Evolutionary conservation across 2,329 filamentous ascomycete genomes (phyloP).

Genomic region (Colletotrichum lupini): DNA sequence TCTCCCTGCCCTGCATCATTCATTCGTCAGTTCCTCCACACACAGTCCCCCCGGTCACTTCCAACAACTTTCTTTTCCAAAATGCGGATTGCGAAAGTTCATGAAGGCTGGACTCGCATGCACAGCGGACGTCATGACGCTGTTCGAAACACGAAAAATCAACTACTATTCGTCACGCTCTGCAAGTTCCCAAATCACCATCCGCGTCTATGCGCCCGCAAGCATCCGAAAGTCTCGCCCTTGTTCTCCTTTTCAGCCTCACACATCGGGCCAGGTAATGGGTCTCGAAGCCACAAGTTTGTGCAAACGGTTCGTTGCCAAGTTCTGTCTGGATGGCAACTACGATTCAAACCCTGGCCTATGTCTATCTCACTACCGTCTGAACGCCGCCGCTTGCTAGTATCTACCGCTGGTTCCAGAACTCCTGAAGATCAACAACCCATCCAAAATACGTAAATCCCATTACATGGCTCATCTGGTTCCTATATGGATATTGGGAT

Average conservation of each 20-base stretch:
- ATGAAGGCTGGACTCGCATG: conserved; percentile 19
- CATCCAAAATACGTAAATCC: not conserved
- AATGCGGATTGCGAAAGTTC: conserved; percentile 29
- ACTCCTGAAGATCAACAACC: conserved; percentile 16
- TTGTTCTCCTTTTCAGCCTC: conserved; percentile 28
- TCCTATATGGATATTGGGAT: conserved; percentile 47
- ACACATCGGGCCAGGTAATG: conserved; percentile 1
- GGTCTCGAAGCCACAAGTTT: conserved; percentile 13
- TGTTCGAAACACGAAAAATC: conserved; percentile 25
- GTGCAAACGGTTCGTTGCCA: conserved; percentile 10
- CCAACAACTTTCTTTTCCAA: conserved; percentile 29
- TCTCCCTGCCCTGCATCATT: conserved; percentile 34
- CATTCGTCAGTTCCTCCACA: conserved; percentile 36
- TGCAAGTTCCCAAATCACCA: not conserved
- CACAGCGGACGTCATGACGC: conserved; percentile 33
- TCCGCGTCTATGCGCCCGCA: conserved; percentile 19
- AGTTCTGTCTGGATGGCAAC: conserved; percentile 6
- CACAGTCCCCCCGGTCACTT: conserved; percentile 6
- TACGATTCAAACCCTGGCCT: conserved; percentile 12
- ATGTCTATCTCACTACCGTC: conserved; percentile 15
- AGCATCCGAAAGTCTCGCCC: conserved; percentile 6
- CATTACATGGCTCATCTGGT: conserved; percentile 20
- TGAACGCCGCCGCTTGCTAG: conserved; percentile 34
- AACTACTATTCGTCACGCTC: conserved; percentile 26
- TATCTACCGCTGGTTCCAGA: conserved; percentile 27